These are phyloP conservation scores for Gyromitra esculenta DNA, from an alignment of 2,329 filamentous ascomycete genomes.

Conservation along the genomic window DNA sequence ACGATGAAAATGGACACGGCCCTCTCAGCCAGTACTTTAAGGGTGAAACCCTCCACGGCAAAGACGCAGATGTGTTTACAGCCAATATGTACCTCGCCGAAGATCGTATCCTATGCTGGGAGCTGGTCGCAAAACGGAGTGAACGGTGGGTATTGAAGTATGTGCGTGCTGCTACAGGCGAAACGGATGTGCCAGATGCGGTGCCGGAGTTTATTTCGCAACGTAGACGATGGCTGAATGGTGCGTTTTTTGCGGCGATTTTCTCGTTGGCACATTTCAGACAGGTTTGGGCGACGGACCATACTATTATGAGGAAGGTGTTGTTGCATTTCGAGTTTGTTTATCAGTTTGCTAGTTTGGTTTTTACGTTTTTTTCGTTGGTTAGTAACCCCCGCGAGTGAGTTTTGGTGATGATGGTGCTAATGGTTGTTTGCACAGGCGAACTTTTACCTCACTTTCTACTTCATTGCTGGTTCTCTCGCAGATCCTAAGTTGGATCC, in stretches of 20 bases:
- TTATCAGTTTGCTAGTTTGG: conserved; percentile 89
- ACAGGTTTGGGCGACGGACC: conserved; percentile 92
- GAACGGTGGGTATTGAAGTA: conserved; percentile 99
- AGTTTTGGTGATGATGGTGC: conserved; percentile 31
- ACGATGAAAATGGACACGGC: conserved; percentile 93
- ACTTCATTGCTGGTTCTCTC: conserved; percentile 93
- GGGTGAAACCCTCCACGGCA: conserved; percentile 94
- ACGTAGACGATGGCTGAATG: conserved; percentile 95
- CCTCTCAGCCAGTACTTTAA: conserved; percentile 99
- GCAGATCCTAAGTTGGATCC: conserved; percentile 82
- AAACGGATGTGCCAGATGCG: conserved; percentile 96
- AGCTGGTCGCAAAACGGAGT: conserved; percentile 91
- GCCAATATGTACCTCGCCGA: conserved; percentile 96
- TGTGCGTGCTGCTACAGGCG: conserved; percentile 93
- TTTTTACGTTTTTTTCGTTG: conserved; percentile 98
- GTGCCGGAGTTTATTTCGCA: conserved; percentile 98
- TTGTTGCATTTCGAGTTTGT: conserved; percentile 93
- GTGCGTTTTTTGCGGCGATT: conserved; percentile 97
- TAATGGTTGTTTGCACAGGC: conserved; percentile 64
- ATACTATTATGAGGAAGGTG: conserved; percentile 86
- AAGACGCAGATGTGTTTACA: conserved; percentile 96
- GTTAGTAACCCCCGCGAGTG: conserved; percentile 47
- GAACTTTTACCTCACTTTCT: conserved; percentile 99
- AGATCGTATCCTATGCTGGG: conserved; percentile 91
- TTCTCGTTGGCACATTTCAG: conserved; percentile 95